Evolutionary conservation across 106 monocot species (phyloP).

Genomic region (Hemerocallis citrina): DNA sequence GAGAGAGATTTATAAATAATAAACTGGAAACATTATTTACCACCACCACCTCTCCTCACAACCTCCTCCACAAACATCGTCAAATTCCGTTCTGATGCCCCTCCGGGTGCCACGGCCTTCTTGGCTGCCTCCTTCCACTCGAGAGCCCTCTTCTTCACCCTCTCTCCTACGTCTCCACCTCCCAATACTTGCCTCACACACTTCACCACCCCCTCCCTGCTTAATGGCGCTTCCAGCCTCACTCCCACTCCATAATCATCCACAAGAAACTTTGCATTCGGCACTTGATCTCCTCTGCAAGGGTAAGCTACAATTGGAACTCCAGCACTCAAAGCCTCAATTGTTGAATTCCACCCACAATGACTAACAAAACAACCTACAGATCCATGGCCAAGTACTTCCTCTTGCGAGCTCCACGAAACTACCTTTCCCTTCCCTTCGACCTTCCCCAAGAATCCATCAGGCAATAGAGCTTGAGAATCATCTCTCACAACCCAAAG

Average conservation of each 20-base stretch:
- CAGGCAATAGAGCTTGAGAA: constrained; percentile 20
- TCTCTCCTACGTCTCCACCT: constrained; percentile 16
- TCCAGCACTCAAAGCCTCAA: constrained; percentile 46
- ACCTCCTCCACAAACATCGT: constrained; percentile 23
- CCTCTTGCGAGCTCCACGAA: constrained; percentile 57
- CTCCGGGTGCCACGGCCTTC: constrained; percentile 12
- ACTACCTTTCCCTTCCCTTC: constrained; percentile 31
- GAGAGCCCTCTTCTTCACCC: constrained; percentile 8
- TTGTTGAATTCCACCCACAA: constrained; percentile 76
- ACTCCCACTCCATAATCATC: constrained; percentile 42
- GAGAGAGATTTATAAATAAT: too few species aligned
- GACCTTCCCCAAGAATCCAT: constrained; percentile 32
- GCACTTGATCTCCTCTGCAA: constrained; percentile 45
- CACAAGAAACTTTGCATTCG: constrained; percentile 51
- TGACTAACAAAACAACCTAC: constrained; percentile 58
- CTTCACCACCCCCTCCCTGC: constrained; percentile 16
- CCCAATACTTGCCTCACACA: constrained; percentile 28
- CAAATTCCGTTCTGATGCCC: constrained; percentile 30
- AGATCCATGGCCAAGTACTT: constrained; percentile 31
- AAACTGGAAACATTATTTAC: too few species aligned
- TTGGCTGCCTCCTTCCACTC: constrained; percentile 22
- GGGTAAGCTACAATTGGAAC: constrained; percentile 54
- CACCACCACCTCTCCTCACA: not conserved
- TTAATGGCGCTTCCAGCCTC: constrained; percentile 12
- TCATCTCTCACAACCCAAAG: constrained; percentile 63